Percentiles rank a stretch among this genome's conserved stretches.
These are phyloP conservation scores for Trametes sanguinea DNA, from an alignment of 768 basidiomycete genomes.

Conservation along the genomic window DNA sequence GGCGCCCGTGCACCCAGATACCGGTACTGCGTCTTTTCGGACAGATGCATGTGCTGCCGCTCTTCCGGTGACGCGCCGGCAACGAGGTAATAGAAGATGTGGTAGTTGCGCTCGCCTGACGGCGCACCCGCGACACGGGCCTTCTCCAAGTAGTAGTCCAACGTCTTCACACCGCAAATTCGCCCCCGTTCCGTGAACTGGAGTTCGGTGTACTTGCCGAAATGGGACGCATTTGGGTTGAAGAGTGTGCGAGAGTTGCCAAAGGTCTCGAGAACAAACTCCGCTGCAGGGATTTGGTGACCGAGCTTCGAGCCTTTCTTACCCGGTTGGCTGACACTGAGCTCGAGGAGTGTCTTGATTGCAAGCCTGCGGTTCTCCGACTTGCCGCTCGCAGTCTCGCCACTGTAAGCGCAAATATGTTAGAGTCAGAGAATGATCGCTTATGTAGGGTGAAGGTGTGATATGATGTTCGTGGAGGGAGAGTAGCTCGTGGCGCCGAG, in stretches of 20 bases:
- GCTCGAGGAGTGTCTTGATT: conserved; percentile 89
- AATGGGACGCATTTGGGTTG: conserved; percentile 94
- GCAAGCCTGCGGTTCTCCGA: conserved; percentile 88
- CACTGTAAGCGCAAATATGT: conserved; percentile 46
- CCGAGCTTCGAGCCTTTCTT: conserved; percentile 94
- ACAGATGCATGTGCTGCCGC: conserved; percentile 80
- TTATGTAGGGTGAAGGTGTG: too few relatives aligned
- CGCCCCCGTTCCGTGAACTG: conserved; percentile 94
- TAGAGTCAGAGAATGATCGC: too few relatives aligned
- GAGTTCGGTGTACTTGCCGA: conserved; percentile 97
- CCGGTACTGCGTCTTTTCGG: conserved; percentile 79
- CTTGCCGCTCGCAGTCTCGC: conserved; percentile 92
- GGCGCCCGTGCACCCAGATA: conserved; percentile 68
- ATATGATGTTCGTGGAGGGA: background rate
- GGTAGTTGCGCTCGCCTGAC: conserved; percentile 94
- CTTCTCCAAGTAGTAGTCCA: conserved; percentile 95
- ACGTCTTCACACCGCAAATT: conserved; percentile 86
- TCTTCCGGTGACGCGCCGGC: conserved; percentile 90
- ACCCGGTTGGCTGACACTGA: conserved; percentile 83
- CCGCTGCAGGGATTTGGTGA: conserved; percentile 84
- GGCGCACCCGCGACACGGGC: conserved; percentile 86
- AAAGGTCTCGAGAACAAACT: conserved; percentile 95
- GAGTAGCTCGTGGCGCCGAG: background rate
- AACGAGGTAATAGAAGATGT: conserved; percentile 96
- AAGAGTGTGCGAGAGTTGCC: conserved; percentile 90